Evolutionary conservation across 805 yeast genomes (phyloP), one percentile per base, ranked within the genome.

Genomic region (Sugiyamaella valdiviana): DNA sequence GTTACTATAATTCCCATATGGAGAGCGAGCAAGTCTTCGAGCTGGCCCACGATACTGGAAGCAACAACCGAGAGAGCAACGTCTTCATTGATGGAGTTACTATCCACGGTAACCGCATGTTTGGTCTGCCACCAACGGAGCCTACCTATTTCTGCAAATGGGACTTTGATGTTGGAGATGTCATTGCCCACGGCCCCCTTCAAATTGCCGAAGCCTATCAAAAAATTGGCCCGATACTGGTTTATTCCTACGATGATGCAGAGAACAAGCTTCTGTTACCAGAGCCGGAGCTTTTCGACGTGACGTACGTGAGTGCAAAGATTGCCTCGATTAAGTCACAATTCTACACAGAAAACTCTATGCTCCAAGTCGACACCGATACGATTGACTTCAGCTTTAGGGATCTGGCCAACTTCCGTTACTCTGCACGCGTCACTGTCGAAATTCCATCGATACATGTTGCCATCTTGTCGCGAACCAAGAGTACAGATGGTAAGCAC

Each of bases 101-200:
- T 2, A 72, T 87, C 20, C 95, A 86, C 63, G 95, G 96, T 0
- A 96, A 91, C 63, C 73, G 98, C 59, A 80, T 90, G 82, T 88
- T 88, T 69, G 99, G 99, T 0, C 62, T 88, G 2, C 96, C 96
- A 0, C 97, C 97, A 0, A 70, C 73, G 6, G 95, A 87, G 61
- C 88, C 91, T 0, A 87, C 97, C 0, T 93, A 86, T 61, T 80
- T 78, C 54, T 89, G 96, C 59, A 82, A 85, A 51, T 93, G 99
- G 99, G 90, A 84, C 51, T 79, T 93, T 56, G 78, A 76, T 22
- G 61, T 83, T 1, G 95, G 90, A 7, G 70, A 69, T 3, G 66
- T 89, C 3, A 49, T 57, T 1, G 64, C 86, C 10, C 74, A 79
- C 48, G 76, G 85, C 1, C 66, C 73, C 7, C 69, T 80, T 0